phyloP scores from a whole-genome alignment of 495 filamentous ascomycete genomes.

The Rusavskia elegans region DNA sequence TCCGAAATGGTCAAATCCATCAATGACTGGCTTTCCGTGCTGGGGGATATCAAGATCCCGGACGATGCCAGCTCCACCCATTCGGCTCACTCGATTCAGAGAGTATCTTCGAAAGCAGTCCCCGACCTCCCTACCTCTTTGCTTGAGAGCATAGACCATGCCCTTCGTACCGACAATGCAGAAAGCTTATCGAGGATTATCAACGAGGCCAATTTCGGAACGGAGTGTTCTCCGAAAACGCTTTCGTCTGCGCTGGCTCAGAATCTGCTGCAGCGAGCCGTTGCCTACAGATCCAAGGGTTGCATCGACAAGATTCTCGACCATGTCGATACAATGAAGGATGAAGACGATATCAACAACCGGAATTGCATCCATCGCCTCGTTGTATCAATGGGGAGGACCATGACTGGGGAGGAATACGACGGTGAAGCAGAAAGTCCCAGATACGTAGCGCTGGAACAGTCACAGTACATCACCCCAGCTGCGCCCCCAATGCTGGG shows the following conservation, averaged over 20 bases:
- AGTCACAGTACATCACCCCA: conserved; percentile 58
- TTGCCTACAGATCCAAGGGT: conserved; percentile 49
- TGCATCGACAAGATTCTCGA: conserved; percentile 56
- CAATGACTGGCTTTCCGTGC: conserved; percentile 77
- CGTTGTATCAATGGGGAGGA: conserved; percentile 74
- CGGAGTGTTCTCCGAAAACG: conserved; percentile 28
- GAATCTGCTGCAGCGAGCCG: conserved; percentile 69
- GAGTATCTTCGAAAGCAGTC: conserved; percentile 51
- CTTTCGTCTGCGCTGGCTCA: conserved; percentile 48
- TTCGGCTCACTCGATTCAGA: conserved; percentile 54
- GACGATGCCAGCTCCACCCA: conserved; percentile 59
- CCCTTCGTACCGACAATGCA: conserved; percentile 60
- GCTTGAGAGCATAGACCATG: conserved; percentile 59
- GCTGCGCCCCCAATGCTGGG: conserved; percentile 49
- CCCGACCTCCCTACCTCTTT: conserved; percentile 49
- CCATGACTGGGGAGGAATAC: conserved; percentile 37
- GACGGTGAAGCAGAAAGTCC: conserved; percentile 28
- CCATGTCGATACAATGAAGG: conserved; percentile 53
- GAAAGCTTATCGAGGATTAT: conserved; percentile 42
- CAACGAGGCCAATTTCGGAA: conserved; percentile 33
- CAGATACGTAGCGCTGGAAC: conserved; percentile 34
- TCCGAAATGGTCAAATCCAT: conserved; percentile 53
- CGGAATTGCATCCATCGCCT: conserved; percentile 87
- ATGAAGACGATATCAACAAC: conserved; percentile 81
- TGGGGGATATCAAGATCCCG: conserved; percentile 52